These are phyloP conservation scores for Stylonectria norvegica DNA, from an alignment of 2,329 filamentous ascomycete genomes.

Conservation along the genomic window DNA sequence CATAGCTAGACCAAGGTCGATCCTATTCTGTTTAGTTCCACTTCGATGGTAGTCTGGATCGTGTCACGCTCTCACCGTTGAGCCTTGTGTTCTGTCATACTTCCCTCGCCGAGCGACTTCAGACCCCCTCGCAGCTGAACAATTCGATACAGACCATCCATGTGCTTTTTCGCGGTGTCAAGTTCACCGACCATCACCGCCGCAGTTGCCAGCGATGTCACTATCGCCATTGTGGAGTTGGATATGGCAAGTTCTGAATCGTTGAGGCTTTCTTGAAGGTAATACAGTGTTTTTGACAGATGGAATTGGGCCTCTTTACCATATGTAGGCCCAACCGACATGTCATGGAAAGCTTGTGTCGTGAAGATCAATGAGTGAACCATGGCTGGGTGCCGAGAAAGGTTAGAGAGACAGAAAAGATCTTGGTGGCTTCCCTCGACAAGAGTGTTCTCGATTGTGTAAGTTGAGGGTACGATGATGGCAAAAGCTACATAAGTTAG, in stretches of 20 bases:
- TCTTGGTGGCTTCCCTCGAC: slow-evolving; percentile 5
- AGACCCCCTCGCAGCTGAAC: slow-evolving; percentile 23
- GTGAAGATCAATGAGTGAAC: slow-evolving; percentile 24
- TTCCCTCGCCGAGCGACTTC: slow-evolving; percentile 8
- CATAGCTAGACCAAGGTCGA: slow-evolving; percentile 13
- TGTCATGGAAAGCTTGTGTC: slow-evolving; percentile 23
- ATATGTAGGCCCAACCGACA: not conserved
- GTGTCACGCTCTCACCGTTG: slow-evolving; percentile 2
- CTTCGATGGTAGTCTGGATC: not conserved
- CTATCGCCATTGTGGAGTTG: slow-evolving; percentile 19
- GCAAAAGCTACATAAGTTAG: slow-evolving; percentile 12
- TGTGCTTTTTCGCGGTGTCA: slow-evolving; percentile 18
- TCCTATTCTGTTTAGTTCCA: not conserved
- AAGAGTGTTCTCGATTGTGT: slow-evolving; percentile 12
- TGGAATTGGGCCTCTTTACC: slow-evolving; percentile 16
- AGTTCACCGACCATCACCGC: slow-evolving; percentile 22
- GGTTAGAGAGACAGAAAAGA: slow-evolving; percentile 20
- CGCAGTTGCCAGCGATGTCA: slow-evolving; percentile 20
- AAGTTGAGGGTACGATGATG: slow-evolving; percentile 20
- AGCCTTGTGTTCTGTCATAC: slow-evolving; percentile 15
- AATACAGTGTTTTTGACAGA: slow-evolving; percentile 15
- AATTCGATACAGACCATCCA: slow-evolving; percentile 23
- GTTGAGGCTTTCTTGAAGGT: slow-evolving; percentile 17
- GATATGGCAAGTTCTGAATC: slow-evolving; percentile 11
- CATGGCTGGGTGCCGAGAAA: slow-evolving; percentile 19